Conservation (phyloP, 2,329 filamentous ascomycete species). For the Pestalotiopsis sp. region DNA sequence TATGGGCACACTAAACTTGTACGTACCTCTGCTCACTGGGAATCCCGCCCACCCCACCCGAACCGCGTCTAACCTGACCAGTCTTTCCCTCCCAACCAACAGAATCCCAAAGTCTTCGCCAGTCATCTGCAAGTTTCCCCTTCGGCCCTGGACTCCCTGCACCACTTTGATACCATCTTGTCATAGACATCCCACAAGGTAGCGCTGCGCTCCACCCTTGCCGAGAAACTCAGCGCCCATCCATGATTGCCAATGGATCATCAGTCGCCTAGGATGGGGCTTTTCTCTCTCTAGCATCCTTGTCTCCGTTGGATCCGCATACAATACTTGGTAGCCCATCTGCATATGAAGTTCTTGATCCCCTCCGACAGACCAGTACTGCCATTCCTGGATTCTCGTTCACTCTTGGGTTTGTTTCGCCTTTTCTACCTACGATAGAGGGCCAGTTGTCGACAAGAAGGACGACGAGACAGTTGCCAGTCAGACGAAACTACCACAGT, state of each 20-base stretch:
- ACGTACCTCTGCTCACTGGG: too few relatives aligned
- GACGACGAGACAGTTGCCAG: neutral
- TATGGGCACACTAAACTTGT: neutral
- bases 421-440: neutral
- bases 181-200: constrained; percentile 8
- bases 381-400: neutral
- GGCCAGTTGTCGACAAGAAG: neutral
- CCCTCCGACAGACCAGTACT: neutral
- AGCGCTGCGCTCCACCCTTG: neutral
- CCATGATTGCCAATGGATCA: constrained; percentile 11
- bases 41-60: too few relatives aligned
- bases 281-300: constrained; percentile 7
- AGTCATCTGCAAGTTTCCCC: neutral
- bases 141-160: neutral
- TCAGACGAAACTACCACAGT: neutral
- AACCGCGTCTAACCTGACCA: neutral
- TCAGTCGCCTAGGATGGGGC: constrained; percentile 2
- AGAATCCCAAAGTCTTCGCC: neutral
- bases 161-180: neutral
- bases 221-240: neutral
- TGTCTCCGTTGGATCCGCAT: constrained; percentile 9
- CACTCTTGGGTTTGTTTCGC: neutral
- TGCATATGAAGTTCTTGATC: constrained; percentile 11
- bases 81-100: neutral
- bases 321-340: neutral